phyloP scores from a whole-genome alignment of 768 basidiomycete genomes.

The Hypsizygus marmoreus region DNA sequence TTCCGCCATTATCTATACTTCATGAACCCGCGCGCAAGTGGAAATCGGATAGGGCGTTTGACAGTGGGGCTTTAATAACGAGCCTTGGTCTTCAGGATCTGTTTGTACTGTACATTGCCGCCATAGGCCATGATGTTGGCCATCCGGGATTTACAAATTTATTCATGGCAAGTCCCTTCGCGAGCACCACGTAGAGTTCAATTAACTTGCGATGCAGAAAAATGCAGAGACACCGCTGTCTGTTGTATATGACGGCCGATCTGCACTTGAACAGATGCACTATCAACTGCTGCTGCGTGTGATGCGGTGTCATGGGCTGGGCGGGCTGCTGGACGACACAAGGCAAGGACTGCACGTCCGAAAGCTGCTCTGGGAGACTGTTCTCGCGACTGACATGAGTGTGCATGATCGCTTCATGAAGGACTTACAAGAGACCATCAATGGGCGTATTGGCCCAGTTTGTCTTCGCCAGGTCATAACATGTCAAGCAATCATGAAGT shows the following conservation, averaged over 20 bases:
- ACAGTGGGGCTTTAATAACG: conserved; percentile 41
- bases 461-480: conserved; percentile 63
- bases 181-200: conserved; percentile 4
- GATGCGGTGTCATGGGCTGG: conserved; percentile 80
- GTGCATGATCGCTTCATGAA: conserved; percentile 86
- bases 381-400: conserved; percentile 95
- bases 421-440: conserved; percentile 54
- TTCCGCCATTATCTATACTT: conserved; percentile 75
- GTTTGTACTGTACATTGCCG: conserved; percentile 84
- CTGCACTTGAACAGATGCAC: conserved; percentile 92
- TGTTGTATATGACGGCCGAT: conserved; percentile 84
- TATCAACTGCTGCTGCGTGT: conserved; percentile 77
- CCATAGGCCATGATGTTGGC: conserved; percentile 96
- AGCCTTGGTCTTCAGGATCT: conserved; percentile 69
- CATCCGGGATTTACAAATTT: conserved; percentile 94
- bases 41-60: conserved; percentile 35
- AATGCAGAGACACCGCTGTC: conserved; percentile 91
- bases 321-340: conserved; percentile 62
- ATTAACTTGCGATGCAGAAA: conserved; percentile 55
- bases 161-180: conserved; percentile 70
- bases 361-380: conserved; percentile 75
- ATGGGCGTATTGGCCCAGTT: conserved; percentile 39
- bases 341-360: conserved; percentile 53
- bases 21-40: conserved; percentile 51
- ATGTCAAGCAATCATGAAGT: conserved; percentile 93